A percentile compares a stretch with the other conserved stretches of the same genome.
Evolutionary conservation across 1,139 yeast species (phyloP).

Genomic region (Nakaseomyces nivariensis): DNA sequence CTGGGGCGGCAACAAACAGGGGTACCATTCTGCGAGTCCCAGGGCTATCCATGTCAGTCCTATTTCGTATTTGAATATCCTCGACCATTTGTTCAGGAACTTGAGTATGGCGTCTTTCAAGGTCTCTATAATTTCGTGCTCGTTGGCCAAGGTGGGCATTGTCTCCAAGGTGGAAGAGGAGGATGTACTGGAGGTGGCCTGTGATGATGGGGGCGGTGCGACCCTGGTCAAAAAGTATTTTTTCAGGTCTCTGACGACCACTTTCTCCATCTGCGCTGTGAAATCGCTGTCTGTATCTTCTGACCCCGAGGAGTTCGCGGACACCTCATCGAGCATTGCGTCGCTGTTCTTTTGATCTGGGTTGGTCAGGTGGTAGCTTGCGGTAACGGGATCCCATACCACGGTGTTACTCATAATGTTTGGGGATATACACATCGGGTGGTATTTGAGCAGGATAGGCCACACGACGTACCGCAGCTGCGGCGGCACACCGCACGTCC

Average conservation of each 20-base stretch:
- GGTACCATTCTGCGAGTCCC: constrained; percentile 84
- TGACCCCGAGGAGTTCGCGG: background rate
- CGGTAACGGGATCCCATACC: constrained; percentile 15
- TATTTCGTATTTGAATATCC: constrained; percentile 64
- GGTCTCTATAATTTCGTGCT: constrained; percentile 44
- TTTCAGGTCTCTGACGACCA: constrained; percentile 23
- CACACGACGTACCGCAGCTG: constrained; percentile 67
- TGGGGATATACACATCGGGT: constrained; percentile 76
- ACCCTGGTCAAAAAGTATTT: constrained; percentile 15
- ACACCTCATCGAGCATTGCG: background rate
- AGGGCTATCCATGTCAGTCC: constrained; percentile 83
- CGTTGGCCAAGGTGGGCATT: constrained; percentile 26
- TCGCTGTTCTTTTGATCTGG: constrained; percentile 1
- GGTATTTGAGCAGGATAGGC: constrained; percentile 74
- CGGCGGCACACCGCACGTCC: constrained; percentile 83
- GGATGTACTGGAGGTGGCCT: constrained; percentile 5
- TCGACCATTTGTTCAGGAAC: constrained; percentile 72
- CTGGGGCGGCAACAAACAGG: constrained; percentile 25
- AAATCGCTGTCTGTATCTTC: background rate
- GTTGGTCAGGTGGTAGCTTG: constrained; percentile 1
- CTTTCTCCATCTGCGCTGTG: constrained; percentile 9
- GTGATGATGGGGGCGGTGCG: background rate
- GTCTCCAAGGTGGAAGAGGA: constrained; percentile 8
- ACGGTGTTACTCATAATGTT: constrained; percentile 50
- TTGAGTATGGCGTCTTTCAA: constrained; percentile 53